Evolutionary conservation across 768 basidiomycete genomes (phyloP), one percentile per base, ranked within the genome.

Genomic region (Myochromella boudieri): DNA sequence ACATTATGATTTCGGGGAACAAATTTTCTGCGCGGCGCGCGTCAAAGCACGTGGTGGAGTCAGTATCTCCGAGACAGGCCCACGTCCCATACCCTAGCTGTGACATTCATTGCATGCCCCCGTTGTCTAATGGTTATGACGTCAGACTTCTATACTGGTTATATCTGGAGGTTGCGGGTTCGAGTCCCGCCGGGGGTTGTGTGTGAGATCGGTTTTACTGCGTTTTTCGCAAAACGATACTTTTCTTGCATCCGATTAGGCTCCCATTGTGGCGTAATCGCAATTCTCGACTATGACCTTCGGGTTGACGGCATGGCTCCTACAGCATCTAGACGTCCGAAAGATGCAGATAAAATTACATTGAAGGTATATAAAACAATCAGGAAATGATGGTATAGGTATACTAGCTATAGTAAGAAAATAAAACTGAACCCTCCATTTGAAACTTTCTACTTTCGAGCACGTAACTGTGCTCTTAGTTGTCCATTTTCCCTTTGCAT

Each of bases 71-170:
- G 36, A 10, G 36, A n/a, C n/a, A 31, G 29, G 29, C 29, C 29
- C n/a, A n/a, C n/a, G n/a, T n/a, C n/a, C n/a, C n/a, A n/a, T n/a
- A n/a, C n/a, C n/a, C n/a, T n/a, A n/a, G n/a, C n/a, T n/a, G n/a
- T 27, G 2, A 18, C 24, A 2, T 25, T 10, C 6, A n/a, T 36
- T 4, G 20, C 10, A 62, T 53, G 85, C 84, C 84, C 85, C 76
- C 76, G 80, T 87, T 84, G 85, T 86, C 84, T 87, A 86, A 87
- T 87, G 85, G 85, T 73, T 84, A 87, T 87, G 85, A 86, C 85
- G 85, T 86, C 85, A 87, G 85, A 87, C 85, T 87, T 87, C 85
- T 87, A 84, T 48, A 4, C 18, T 12, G 17, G 11, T 25, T 48
- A 40, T 24, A 83, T 86, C 84, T 86, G 84, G 82, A 85, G 85